A percentile compares a stretch with the other conserved stretches of the same genome.
Evolutionary conservation across 2,329 filamentous ascomycete species (phyloP).

Genomic region (Cadophora luteo-olivacea): DNA sequence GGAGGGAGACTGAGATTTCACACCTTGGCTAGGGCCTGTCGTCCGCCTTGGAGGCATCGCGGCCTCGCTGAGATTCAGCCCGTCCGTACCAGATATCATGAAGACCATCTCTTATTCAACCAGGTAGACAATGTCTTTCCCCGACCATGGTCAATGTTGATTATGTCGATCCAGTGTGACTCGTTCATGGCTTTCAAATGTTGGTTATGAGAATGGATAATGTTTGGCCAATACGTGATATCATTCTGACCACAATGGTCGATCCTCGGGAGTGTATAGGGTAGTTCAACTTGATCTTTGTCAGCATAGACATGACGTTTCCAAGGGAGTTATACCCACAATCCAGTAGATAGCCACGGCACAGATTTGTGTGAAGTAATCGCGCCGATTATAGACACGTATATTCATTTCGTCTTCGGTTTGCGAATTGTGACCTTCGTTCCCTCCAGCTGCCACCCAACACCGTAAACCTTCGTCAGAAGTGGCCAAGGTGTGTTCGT

Average conservation of each 20-base stretch:
- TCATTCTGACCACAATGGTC: not conserved
- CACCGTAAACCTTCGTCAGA: conserved; percentile 69
- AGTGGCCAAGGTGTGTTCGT: conserved; percentile 75
- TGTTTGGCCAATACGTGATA: not conserved
- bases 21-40: not conserved
- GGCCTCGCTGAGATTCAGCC: too few species aligned
- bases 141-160: not conserved
- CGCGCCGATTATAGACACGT: not conserved
- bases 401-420: conserved; percentile 52
- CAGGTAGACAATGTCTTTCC: not conserved
- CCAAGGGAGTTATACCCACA: not conserved
- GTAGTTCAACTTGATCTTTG: not conserved
- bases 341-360: not conserved
- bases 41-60: not conserved
- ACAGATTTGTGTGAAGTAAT: not conserved
- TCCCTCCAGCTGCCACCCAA: conserved; percentile 85
- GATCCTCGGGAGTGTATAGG: not conserved
- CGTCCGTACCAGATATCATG: not conserved
- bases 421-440: conserved; percentile 78
- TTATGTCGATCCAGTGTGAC: not conserved
- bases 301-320: not conserved
- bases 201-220: not conserved
- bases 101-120: not conserved
- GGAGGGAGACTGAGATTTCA: not conserved
- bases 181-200: not conserved